Percentiles rank a stretch among this genome's conserved stretches.
Conservation (phyloP, 2,329 filamentous ascomycete species). For the Apiospora hydei region DNA sequence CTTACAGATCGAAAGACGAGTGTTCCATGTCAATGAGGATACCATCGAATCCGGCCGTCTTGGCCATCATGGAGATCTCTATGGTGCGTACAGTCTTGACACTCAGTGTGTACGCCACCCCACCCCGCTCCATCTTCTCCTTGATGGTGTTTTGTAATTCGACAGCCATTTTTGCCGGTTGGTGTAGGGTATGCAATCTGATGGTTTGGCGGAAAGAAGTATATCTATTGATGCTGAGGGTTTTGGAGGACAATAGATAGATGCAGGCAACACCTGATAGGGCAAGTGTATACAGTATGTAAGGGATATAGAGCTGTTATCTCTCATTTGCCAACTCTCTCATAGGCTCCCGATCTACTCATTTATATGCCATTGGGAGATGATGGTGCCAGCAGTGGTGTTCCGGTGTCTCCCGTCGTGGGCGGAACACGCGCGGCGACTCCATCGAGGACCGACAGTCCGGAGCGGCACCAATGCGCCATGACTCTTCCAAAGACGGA, state of each 20-base stretch:
- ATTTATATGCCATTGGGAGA: background rate
- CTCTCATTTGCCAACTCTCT: background rate
- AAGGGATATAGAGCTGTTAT: background rate
- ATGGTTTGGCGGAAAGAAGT: background rate
- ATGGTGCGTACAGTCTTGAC: slow-evolving; percentile 28
- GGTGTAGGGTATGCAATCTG: too few species aligned
- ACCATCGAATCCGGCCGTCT: slow-evolving; percentile 40
- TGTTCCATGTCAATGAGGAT: slow-evolving; percentile 48
- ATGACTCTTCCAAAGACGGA: background rate
- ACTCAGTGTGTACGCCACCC: slow-evolving; percentile 37
- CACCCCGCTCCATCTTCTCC: slow-evolving; percentile 37
- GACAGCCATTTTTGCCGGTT: background rate
- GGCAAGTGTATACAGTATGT: too few species aligned
- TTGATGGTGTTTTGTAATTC: slow-evolving; percentile 34
- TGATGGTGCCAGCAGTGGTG: background rate
- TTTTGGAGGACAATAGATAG: background rate
- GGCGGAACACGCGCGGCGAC: background rate
- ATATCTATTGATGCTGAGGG: background rate
- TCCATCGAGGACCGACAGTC: background rate
- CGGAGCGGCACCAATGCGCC: background rate
- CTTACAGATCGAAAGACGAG: slow-evolving; percentile 37
- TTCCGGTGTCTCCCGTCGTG: background rate
- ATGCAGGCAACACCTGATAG: too few species aligned
- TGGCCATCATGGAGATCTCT: slow-evolving; percentile 41
- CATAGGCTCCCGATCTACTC: background rate